phyloP scores from a whole-genome alignment of 768 basidiomycete genomes.

The Rhizopogon vinicolor region DNA sequence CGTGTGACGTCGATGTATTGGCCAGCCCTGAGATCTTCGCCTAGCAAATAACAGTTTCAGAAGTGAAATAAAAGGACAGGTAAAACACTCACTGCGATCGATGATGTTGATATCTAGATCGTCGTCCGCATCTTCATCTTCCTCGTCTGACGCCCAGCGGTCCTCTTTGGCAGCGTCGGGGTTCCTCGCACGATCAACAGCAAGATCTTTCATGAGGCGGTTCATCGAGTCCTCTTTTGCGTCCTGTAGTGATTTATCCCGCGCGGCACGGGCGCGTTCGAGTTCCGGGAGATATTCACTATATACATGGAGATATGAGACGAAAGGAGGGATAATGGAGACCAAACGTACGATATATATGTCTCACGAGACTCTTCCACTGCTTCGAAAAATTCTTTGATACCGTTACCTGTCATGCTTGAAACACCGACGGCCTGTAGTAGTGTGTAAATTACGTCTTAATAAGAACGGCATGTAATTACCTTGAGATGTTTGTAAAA shows the following conservation, averaged over 20 bases:
- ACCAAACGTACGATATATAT: slow-evolving; percentile 70
- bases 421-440: slow-evolving; percentile 90
- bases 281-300: slow-evolving; percentile 94
- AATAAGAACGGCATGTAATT: slow-evolving; percentile 11
- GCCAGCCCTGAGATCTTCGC: slow-evolving; percentile 65
- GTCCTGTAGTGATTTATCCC: slow-evolving; percentile 60
- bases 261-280: slow-evolving; percentile 57
- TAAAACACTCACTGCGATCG: slow-evolving; percentile 57
- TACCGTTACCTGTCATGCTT: slow-evolving; percentile 92
- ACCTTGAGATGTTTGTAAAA: slow-evolving; percentile 97
- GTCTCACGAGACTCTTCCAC: slow-evolving; percentile 85
- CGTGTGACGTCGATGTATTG: slow-evolving; percentile 75
- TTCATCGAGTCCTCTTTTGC: slow-evolving; percentile 74
- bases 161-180: slow-evolving; percentile 53
- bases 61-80: slow-evolving; percentile 1
- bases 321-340: neutral
- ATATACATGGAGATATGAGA: slow-evolving; percentile 3
- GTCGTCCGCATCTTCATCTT: slow-evolving; percentile 51
- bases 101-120: slow-evolving; percentile 52
- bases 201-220: slow-evolving; percentile 75
- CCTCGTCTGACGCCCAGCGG: slow-evolving; percentile 58
- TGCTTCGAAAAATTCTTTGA: slow-evolving; percentile 87
- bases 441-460: neutral
- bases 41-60: slow-evolving; percentile 31
- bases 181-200: slow-evolving; percentile 64